Percentiles rank a stretch among this genome's conserved stretches.
Conservation (phyloP, 225 moss, liverwort and hornwort species). For the Takakia lepidozioides region DNA sequence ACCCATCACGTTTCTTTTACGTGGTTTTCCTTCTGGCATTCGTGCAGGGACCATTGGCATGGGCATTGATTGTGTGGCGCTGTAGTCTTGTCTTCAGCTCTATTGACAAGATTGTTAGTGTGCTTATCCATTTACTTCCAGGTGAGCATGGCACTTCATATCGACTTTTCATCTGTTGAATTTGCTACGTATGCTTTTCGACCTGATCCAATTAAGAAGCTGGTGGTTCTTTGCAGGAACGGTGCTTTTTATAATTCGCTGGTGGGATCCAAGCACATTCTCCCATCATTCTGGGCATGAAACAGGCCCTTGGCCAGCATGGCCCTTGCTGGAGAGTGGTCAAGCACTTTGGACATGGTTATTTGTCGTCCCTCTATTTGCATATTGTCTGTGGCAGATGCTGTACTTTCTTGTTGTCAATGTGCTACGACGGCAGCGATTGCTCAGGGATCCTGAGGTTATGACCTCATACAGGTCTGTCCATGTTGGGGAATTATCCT, state of each 20-base stretch:
- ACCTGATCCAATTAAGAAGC: background rate
- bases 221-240: conserved; percentile 20
- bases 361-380: conserved; percentile 50
- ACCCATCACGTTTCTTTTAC: too few relatives aligned
- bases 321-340: conserved; percentile 42
- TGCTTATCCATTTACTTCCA: conserved; percentile 59
- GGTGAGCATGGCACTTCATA: conserved; percentile 15
- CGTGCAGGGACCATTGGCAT: conserved; percentile 55
- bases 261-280: conserved; percentile 67
- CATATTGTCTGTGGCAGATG: conserved; percentile 59
- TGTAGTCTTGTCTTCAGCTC: conserved; percentile 70
- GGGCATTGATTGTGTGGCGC: conserved; percentile 70
- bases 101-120: conserved; percentile 57
- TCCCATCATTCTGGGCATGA: conserved; percentile 54
- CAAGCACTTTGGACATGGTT: conserved; percentile 51
- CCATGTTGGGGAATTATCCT: background rate
- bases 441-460: conserved; percentile 58
- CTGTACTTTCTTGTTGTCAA: conserved; percentile 59
- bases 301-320: conserved; percentile 65
- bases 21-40: background rate
- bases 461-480: conserved; percentile 59
- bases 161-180: background rate
- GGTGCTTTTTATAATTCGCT: conserved; percentile 60
- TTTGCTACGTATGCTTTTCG: background rate
- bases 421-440: conserved; percentile 44